Evolutionary conservation across 1,139 yeast species (phyloP), one percentile per base, ranked within the genome.

Genomic region (Diutina pseudorugosa): DNA sequence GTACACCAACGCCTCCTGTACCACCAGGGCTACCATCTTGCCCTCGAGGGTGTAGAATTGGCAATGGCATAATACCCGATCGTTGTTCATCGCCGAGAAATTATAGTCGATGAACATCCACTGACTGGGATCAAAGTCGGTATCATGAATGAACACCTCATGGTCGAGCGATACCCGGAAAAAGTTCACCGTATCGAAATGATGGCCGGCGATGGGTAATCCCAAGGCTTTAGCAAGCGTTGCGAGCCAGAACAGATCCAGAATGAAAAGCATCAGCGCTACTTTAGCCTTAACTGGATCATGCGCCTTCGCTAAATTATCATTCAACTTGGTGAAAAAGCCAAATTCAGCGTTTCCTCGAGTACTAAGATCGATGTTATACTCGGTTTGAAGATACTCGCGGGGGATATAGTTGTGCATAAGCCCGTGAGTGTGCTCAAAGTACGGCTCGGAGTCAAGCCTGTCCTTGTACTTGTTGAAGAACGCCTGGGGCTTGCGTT

Each of bases 121-220:
- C 30, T 67, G 60, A 6, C 68, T 67, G 1, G 75, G 76, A 55
- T 73, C 73, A 53, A 72, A 72, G 49, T 65, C 67, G 51, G 67
- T 74, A 54, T 73, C 77, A 56, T 73, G 78, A 59, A 70, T 70
- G 55, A 65, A 71, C 8, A 73, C 63, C 7, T 72, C 59, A 55
- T 73, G 78, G 60, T 73, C 78, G 53, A 73, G 64, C 8, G 75
- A 70, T 3, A 73, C 72, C 4, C 71, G 67, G 56, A 73, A 71
- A 52, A 68, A 71, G 55, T 57, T 61, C 14, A 56, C 62, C 43
- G 60, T 61, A 42, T 53, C 59, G 19, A 43, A 21, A 14, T 43
- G 18, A 7, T 23, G 25, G 8, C 49, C 49, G 9, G 21, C 30
- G 3, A 45, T 16, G 5, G 49, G 49, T 9, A 45, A 27, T 9